Base-by-base conservation (phyloP, 1,284 basidiomycete species). In the Sporisorium graminicola region DNA sequence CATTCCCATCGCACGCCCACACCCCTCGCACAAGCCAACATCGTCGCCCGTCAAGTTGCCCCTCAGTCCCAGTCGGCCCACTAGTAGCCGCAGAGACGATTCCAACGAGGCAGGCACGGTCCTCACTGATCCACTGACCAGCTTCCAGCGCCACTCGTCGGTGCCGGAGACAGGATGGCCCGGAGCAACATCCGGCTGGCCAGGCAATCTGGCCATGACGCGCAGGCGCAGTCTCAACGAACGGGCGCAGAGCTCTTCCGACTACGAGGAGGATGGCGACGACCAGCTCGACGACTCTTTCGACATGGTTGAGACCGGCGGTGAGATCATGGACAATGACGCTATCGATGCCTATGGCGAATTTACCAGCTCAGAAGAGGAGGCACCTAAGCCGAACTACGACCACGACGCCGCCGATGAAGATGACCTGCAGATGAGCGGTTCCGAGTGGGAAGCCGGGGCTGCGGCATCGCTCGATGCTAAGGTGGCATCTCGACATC, bases 381-480 rank as follows among this genome's bases (percentile, higher is more conserved):
- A 65, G 40, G 64, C 16, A 51, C 18, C 26, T 24, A 53, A 42
- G 40, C 26, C 29, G 3, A 60, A 24, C 13, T 68, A 35, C 37
- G 58, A 71, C 33, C 66, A 62, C 50, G 63, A 70, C 22, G 59
- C 57, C 2, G 73, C 66, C 14, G 73, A 75, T 27, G 67, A 67
- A 24, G 73, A 75, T 24, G 73, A 75, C 22, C 44, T 70, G 43
- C 73, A 75, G 50, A 66, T 75, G 73, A 75, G 73, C 44, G 73
- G 73, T 3, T 70, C 66, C 20, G 73, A 75, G 22, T 75, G 73
- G 73, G 73, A 70, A 52, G 58, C 63, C 0, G 65, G 56, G 29
- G 33, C 29, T n/a, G 31, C 44, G 8, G 40, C n/a, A n/a, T 29
- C 37, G 22, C 46, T 49, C 10, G 43, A 24, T 9, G 44, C 37